Conservation (phyloP, 805 yeast species). For the Kluyveromyces wickerhamii region DNA sequence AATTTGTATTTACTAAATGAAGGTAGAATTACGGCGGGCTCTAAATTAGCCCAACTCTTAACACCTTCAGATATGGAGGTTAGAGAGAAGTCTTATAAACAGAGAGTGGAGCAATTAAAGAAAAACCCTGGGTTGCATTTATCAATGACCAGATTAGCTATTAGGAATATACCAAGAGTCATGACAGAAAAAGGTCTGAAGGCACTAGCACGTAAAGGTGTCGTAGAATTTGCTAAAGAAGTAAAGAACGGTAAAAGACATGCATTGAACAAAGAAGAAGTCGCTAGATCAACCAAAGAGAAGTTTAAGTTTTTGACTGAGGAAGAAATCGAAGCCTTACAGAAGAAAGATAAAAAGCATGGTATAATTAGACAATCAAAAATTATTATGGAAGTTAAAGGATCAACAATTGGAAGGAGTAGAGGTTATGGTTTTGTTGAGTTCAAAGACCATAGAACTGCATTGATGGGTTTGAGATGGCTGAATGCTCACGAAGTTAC, state of each 20-base stretch:
- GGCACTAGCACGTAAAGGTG: conserved; percentile 88
- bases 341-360: conserved; percentile 59
- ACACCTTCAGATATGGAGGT: conserved; percentile 71
- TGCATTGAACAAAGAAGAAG: conserved; percentile 83
- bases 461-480: conserved; percentile 96
- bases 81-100: conserved; percentile 77
- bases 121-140: conserved; percentile 87
- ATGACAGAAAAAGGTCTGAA: conserved; percentile 84
- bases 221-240: conserved; percentile 88
- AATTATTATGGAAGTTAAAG: conserved; percentile 86
- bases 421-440: conserved; percentile 97
- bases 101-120: conserved; percentile 83
- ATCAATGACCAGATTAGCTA: conserved; percentile 90
- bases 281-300: conserved; percentile 65
- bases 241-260: conserved; percentile 70
- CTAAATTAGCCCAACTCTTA: conserved; percentile 66
- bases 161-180: conserved; percentile 88
- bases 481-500: conserved; percentile 87
- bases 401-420: conserved; percentile 76
- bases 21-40: conserved; percentile 78
- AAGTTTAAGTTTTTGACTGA: conserved; percentile 38
- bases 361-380: conserved; percentile 95
- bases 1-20: conserved; percentile 82
- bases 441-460: conserved; percentile 83
- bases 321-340: conserved; percentile 32